These are phyloP conservation scores for Akanthomyces muscarius DNA, from an alignment of 2,329 filamentous ascomycete species.

Conservation along the genomic window DNA sequence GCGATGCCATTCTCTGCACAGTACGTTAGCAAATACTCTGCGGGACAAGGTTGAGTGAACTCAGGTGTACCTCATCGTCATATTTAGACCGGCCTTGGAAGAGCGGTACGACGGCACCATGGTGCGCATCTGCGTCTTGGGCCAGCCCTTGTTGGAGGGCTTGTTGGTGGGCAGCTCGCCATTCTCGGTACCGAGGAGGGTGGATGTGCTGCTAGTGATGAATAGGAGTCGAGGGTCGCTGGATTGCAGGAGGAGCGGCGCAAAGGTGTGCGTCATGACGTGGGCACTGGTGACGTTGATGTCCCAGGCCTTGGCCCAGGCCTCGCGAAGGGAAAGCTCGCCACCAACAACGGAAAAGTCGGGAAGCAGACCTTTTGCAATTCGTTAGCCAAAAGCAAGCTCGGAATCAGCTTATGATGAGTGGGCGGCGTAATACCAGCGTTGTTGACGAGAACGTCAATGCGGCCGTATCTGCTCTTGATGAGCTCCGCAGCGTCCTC, in stretches of 20 bases:
- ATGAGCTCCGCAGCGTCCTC: slow-evolving; percentile 41
- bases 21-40: not conserved
- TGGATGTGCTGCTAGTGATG: slow-evolving; percentile 40
- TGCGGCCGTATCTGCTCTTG: slow-evolving; percentile 35
- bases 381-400: not conserved
- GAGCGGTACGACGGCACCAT: slow-evolving; percentile 33
- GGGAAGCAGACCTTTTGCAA: slow-evolving; percentile 32
- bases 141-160: slow-evolving; percentile 34
- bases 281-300: slow-evolving; percentile 45
- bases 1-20: slow-evolving; percentile 34
- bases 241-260: slow-evolving; percentile 42
- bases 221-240: slow-evolving; percentile 43
- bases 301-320: slow-evolving; percentile 41
- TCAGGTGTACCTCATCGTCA: slow-evolving; percentile 37
- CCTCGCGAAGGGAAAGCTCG: slow-evolving; percentile 33
- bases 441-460: slow-evolving; percentile 49
- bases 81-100: slow-evolving; percentile 44
- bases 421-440: slow-evolving; percentile 24
- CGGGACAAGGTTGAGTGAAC: not conserved
- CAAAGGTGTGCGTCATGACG: slow-evolving; percentile 36
- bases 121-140: slow-evolving; percentile 28
- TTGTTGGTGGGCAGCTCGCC: slow-evolving; percentile 19
- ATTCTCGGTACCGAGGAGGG: slow-evolving; percentile 26
- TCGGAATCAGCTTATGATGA: not conserved
- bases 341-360: slow-evolving; percentile 30